A percentile compares a stretch with the other conserved stretches of the same genome.
These are phyloP conservation scores for Thielaviopsis ethacetica DNA, from an alignment of 2,329 filamentous ascomycete genomes.

Conservation along the genomic window DNA sequence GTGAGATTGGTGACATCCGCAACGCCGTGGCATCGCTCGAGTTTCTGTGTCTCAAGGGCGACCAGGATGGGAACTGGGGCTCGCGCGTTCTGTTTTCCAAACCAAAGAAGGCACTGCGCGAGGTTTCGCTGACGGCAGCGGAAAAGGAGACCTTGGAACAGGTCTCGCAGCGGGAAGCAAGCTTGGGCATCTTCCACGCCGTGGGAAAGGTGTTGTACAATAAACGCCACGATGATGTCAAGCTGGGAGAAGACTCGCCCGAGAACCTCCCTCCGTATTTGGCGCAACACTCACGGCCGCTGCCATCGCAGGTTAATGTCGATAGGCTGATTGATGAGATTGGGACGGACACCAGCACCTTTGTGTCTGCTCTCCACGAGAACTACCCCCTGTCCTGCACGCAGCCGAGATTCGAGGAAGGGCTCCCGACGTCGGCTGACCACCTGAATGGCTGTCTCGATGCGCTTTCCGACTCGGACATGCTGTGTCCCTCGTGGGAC, in stretches of 20 bases:
- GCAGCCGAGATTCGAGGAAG: slow-evolving; percentile 26
- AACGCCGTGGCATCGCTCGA: slow-evolving; percentile 86
- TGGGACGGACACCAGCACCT: slow-evolving; percentile 81
- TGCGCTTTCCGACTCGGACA: slow-evolving; percentile 70
- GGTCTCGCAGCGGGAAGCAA: slow-evolving; percentile 75
- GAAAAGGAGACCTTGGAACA: slow-evolving; percentile 68
- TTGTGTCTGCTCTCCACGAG: slow-evolving; percentile 79
- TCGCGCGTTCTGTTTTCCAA: slow-evolving; percentile 57
- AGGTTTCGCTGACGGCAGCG: slow-evolving; percentile 50
- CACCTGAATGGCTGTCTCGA: slow-evolving; percentile 76
- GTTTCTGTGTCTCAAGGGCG: slow-evolving; percentile 75
- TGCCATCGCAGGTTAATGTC: slow-evolving; percentile 47
- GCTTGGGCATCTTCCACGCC: slow-evolving; percentile 86
- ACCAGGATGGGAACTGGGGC: slow-evolving; percentile 48
- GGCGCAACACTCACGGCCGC: slow-evolving; percentile 39
- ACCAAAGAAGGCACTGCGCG: slow-evolving; percentile 42
- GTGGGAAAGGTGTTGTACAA: slow-evolving; percentile 95
- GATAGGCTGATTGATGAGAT: slow-evolving; percentile 81
- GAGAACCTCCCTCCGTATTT: slow-evolving; percentile 46
- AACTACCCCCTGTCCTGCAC: slow-evolving; percentile 83
- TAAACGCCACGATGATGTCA: slow-evolving; percentile 40
- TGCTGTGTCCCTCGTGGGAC: slow-evolving; percentile 60
- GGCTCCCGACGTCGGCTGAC: slow-evolving; percentile 41
- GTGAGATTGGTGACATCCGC: slow-evolving; percentile 79
- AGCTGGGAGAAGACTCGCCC: slow-evolving; percentile 13